These are phyloP conservation scores for Fusarium denticulatum DNA, from an alignment of 2,329 filamentous ascomycete species.

Conservation along the genomic window DNA sequence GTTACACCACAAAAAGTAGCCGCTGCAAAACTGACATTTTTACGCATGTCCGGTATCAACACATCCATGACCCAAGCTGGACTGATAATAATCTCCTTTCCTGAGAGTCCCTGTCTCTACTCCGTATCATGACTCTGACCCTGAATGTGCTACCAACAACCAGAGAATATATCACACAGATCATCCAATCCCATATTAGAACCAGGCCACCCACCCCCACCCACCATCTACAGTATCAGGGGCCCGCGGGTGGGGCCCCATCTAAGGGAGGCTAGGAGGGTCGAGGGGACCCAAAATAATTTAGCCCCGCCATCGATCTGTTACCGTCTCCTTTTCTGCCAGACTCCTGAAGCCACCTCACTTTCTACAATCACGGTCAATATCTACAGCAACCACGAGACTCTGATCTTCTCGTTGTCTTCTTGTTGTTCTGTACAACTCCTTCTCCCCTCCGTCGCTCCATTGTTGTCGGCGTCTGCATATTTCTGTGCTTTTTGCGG, in stretches of 20 bases:
- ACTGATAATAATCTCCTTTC: neutral
- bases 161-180: constrained; percentile 11
- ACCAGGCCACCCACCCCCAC: constrained; percentile 11
- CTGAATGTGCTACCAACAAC: constrained; percentile 8
- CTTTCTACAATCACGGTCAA: constrained; percentile 38
- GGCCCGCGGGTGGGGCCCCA: constrained; percentile 21
- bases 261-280: neutral
- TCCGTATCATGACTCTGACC: constrained; percentile 12
- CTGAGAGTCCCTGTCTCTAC: neutral
- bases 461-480: constrained; percentile 34
- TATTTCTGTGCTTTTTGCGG: constrained; percentile 25
- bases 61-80: neutral
- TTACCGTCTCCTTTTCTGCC: constrained; percentile 49
- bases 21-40: neutral
- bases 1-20: neutral
- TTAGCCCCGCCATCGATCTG: constrained; percentile 55
- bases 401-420: constrained; percentile 40
- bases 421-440: constrained; percentile 41
- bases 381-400: constrained; percentile 44
- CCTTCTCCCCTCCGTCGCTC: constrained; percentile 33
- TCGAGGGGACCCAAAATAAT: constrained; percentile 50
- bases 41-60: neutral
- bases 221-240: constrained; percentile 7
- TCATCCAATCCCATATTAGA: constrained; percentile 18
- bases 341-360: constrained; percentile 40